Evolutionary conservation across 2,329 filamentous ascomycete species (phyloP), one percentile per base, ranked within the genome.

Genomic region (Apiospora saccharicola): DNA sequence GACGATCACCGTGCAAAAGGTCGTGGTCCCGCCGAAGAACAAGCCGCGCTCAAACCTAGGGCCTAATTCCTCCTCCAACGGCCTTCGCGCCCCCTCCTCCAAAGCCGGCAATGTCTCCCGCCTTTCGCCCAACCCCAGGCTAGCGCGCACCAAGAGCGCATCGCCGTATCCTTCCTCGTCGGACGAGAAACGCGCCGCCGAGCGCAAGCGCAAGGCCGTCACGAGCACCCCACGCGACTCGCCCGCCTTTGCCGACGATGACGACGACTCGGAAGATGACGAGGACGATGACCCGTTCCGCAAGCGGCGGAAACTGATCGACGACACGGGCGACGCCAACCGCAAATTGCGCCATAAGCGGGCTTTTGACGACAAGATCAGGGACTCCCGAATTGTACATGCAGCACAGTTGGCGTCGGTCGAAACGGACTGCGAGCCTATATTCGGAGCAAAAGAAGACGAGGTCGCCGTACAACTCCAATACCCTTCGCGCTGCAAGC

Each of bases 401-500:
- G 90, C 90, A 5, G 86, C 86, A 5, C 85, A 90, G 75, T 85
- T 91, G 30, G 87, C 87, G 49, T 88, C 85, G 64, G 80, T 87
- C 30, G 82, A 84, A 70, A 83, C 85, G 7, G 87, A 86, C 57
- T 89, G 87, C 73, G 85, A 86, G 41, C 85, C 86, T 0, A 85
- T 86, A 16, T 83, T 88, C 73, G 85, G 85, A 51, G 83, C 86
- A 3, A 82, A 83, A 68, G 82, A 85, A 68, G 85, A 90, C 72
- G 87, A 90, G 72, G 86, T 91, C 8, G 84, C 82, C 14, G 89
- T 97, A 73, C 86, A 91, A 79, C 84, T 98, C 76, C 93, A 96
- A 81, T 98, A 98, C 82, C 96, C 96, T 13, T 95, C 94, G 81
- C 85, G 87, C 74, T 89, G 90, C 71, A 87, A 87, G 69, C 88